Conservation (phyloP, 225 moss, liverwort and hornwort genomes). For the Polytrichum formosum region DNA sequence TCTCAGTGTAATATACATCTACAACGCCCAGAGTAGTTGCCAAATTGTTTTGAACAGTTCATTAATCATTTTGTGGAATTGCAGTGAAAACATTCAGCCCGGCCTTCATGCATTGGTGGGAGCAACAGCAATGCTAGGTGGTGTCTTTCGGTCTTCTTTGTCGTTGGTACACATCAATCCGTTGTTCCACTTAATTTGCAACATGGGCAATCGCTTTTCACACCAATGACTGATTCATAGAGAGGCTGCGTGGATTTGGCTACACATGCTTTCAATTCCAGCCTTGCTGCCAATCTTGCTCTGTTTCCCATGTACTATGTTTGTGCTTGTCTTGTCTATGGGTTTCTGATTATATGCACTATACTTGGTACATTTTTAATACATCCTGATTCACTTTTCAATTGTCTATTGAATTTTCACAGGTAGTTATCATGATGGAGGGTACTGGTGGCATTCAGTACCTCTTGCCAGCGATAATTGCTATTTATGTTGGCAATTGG, state of each 20-base stretch:
- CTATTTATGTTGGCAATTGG: slow-evolving; percentile 82
- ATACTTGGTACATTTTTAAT: too few species aligned
- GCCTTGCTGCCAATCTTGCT: neutral
- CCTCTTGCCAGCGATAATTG: slow-evolving; percentile 74
- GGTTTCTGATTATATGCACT: too few species aligned
- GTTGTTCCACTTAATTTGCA: too few species aligned
- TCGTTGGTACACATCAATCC: slow-evolving; percentile 46
- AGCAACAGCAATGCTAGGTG: slow-evolving; percentile 80
- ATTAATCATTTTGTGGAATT: too few species aligned
- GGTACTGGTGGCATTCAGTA: slow-evolving; percentile 84
- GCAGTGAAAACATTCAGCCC: slow-evolving; percentile 63
- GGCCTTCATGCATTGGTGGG: slow-evolving; percentile 86
- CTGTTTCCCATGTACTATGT: neutral
- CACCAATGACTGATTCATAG: neutral
- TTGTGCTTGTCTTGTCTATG: too few species aligned
- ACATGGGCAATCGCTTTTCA: neutral
- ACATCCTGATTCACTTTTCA: too few species aligned
- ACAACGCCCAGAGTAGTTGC: too few species aligned
- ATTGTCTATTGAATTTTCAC: neutral
- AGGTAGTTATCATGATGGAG: slow-evolving; percentile 86
- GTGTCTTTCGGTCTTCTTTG: slow-evolving; percentile 81
- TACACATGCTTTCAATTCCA: too few species aligned
- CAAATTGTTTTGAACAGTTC: too few species aligned
- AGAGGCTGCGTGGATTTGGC: neutral
- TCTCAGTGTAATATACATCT: too few species aligned